Conservation (phyloP, 176 grass and related monocot species). For the Pharus latifolius region DNA sequence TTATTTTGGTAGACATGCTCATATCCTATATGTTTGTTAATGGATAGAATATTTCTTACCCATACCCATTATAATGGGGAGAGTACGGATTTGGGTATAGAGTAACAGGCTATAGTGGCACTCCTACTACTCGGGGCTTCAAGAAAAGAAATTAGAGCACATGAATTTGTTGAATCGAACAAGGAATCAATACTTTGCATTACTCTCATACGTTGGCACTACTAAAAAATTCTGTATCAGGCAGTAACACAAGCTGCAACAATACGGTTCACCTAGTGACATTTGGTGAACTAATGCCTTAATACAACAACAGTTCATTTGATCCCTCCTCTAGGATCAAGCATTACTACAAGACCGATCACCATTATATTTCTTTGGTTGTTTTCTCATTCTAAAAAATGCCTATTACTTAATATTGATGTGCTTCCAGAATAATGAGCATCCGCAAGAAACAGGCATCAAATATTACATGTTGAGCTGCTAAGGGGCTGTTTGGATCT, state of each 20-base stretch:
- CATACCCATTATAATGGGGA: too few species aligned
- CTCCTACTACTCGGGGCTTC: too few species aligned
- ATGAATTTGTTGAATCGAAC: not conserved
- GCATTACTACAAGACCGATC: not conserved
- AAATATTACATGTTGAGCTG: not conserved
- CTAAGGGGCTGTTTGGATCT: too few species aligned
- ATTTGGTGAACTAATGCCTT: not conserved
- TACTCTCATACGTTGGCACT: not conserved
- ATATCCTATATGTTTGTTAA: too few species aligned
- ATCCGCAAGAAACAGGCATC: not conserved
- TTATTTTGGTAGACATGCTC: too few species aligned
- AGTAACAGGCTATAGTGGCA: not conserved
- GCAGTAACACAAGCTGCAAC: too few species aligned
- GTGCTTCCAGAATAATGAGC: not conserved
- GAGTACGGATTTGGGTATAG: too few species aligned
- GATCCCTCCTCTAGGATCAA: not conserved
- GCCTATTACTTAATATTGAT: not conserved
- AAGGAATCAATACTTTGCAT: not conserved
- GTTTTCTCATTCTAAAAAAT: not conserved
- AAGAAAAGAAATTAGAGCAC: not conserved
- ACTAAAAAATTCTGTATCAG: conserved; percentile 1
- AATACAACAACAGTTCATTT: not conserved
- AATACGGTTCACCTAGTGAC: too few species aligned
- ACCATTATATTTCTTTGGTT: not conserved
- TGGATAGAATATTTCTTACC: too few species aligned